Conservation (phyloP, 2,329 filamentous ascomycete genomes). For the Beauveria sp. region DNA sequence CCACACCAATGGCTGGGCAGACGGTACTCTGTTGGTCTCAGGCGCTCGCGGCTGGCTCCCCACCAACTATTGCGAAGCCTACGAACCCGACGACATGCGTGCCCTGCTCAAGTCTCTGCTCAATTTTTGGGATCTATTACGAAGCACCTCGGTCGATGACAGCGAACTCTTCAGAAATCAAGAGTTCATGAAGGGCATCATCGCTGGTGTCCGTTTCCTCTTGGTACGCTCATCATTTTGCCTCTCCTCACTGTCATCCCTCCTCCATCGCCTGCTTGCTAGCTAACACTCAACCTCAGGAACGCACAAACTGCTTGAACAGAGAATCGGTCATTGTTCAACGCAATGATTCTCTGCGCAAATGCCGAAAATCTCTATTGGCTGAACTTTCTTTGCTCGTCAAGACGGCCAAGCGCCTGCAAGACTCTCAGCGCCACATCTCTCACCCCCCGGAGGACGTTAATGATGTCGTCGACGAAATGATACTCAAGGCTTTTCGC, state of each 20-base stretch:
- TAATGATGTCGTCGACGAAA: constrained; percentile 78
- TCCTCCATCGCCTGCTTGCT: background rate
- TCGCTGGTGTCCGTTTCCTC: constrained; percentile 84
- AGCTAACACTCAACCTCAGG: constrained; percentile 39
- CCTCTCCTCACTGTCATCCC: background rate
- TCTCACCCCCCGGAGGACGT: constrained; percentile 45
- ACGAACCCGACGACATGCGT: constrained; percentile 80
- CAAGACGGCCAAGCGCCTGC: constrained; percentile 78
- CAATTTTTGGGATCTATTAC: constrained; percentile 85
- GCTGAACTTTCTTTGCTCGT: constrained; percentile 86
- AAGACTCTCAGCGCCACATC: constrained; percentile 57
- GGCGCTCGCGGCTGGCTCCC: constrained; percentile 91
- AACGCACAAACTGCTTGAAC: constrained; percentile 80
- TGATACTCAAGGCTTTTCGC: constrained; percentile 88
- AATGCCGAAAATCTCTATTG: constrained; percentile 77
- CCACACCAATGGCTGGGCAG: constrained; percentile 97
- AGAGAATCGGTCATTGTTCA: constrained; percentile 71
- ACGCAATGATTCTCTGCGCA: constrained; percentile 66
- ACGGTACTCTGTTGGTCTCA: constrained; percentile 80
- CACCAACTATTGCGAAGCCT: constrained; percentile 96
- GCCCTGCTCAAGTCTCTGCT: constrained; percentile 78
- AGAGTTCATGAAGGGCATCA: constrained; percentile 89
- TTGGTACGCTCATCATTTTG: constrained; percentile 53
- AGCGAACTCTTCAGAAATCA: constrained; percentile 78
- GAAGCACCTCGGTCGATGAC: constrained; percentile 68